phyloP scores from a whole-genome alignment of 345 rosid genomes.

The Psidium guajava region DNA sequence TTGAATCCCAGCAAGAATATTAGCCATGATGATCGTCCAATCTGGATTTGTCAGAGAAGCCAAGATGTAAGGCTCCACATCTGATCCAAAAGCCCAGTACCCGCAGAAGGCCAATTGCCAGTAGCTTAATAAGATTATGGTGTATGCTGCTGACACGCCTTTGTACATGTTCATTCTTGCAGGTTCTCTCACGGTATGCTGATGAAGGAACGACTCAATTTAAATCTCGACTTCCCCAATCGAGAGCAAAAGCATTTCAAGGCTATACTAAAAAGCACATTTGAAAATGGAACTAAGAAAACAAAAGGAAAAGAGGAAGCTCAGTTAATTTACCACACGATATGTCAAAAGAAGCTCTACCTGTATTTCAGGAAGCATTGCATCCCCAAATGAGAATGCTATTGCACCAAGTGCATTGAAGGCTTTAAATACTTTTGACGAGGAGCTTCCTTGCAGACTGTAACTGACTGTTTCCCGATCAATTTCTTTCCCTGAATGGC shows the following conservation, averaged over 20 bases:
- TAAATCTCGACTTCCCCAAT: background rate
- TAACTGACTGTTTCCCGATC: slow-evolving; percentile 26
- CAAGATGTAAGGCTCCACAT: slow-evolving; percentile 35
- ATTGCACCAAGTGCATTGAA: slow-evolving; percentile 45
- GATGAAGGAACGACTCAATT: background rate
- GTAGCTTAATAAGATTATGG: slow-evolving; percentile 22
- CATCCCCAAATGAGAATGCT: slow-evolving; percentile 50
- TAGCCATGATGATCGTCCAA: slow-evolving; percentile 48
- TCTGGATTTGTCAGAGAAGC: slow-evolving; percentile 29
- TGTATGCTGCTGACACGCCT: slow-evolving; percentile 41
- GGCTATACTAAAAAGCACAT: background rate
- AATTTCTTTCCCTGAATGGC: slow-evolving; percentile 19
- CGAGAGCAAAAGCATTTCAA: background rate
- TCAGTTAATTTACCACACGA: background rate
- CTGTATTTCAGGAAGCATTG: slow-evolving; percentile 57
- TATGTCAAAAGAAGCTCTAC: slow-evolving; percentile 1
- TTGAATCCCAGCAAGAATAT: slow-evolving; percentile 35
- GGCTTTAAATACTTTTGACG: slow-evolving; percentile 26
- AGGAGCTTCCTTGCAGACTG: slow-evolving; percentile 30
- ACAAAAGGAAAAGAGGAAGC: background rate
- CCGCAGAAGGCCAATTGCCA: slow-evolving; percentile 43
- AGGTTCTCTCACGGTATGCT: slow-evolving; percentile 35
- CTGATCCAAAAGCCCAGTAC: slow-evolving; percentile 47
- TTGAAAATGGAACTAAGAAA: background rate
- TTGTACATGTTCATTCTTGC: slow-evolving; percentile 33